Conservation (phyloP, 1,139 yeast species). For the Sugiyamaella grinbergsii region DNA sequence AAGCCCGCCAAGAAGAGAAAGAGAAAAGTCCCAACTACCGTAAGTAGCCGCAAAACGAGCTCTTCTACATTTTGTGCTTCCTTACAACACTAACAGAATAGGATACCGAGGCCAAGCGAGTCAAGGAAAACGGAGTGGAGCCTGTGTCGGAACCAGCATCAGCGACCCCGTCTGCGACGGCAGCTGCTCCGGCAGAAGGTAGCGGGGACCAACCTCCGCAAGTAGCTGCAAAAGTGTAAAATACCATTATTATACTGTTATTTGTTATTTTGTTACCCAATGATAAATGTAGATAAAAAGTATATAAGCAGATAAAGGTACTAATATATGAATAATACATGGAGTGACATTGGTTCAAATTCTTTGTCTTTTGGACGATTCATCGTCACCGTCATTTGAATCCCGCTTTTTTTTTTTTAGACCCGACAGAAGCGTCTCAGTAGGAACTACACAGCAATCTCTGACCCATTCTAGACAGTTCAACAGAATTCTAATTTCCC, state of each 20-base stretch:
- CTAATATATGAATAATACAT: background rate
- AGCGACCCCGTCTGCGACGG: background rate
- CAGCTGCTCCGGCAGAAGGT: background rate
- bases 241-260: slow-evolving; percentile 5
- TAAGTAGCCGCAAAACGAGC: slow-evolving; percentile 11
- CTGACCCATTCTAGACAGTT: slow-evolving; percentile 29
- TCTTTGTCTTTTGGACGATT: slow-evolving; percentile 6
- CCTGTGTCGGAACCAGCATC: background rate
- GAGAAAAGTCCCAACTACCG: slow-evolving; percentile 41
- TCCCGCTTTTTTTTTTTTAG: slow-evolving; percentile 7
- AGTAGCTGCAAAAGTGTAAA: slow-evolving; percentile 13
- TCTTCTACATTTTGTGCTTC: no score
- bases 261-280: slow-evolving; percentile 5
- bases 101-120: slow-evolving; percentile 14
- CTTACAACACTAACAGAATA: slow-evolving; percentile 3
- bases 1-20: slow-evolving; percentile 54
- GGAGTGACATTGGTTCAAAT: background rate
- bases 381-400: background rate
- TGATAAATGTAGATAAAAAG: background rate
- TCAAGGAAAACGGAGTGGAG: slow-evolving; percentile 11
- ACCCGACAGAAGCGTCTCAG: slow-evolving; percentile 14
- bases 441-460: slow-evolving; percentile 20
- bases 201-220: slow-evolving; percentile 10
- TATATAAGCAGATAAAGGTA: background rate
- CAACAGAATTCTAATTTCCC: slow-evolving; percentile 34